Evolutionary conservation across 2,329 filamentous ascomycete genomes (phyloP).

Genomic region (Daldinia sp.): DNA sequence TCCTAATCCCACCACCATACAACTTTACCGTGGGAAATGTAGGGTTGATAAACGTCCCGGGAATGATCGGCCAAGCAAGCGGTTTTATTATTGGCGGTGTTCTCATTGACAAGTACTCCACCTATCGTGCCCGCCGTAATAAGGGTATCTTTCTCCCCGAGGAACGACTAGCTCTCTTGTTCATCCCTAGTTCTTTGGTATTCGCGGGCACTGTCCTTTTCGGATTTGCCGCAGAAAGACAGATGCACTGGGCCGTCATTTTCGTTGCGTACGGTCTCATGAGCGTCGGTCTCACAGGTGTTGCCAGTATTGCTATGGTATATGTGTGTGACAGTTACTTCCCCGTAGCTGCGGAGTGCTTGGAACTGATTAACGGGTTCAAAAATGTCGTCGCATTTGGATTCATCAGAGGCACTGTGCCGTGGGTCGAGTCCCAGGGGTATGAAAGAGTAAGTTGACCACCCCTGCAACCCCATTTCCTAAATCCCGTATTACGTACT

Average conservation of each 20-base stretch:
- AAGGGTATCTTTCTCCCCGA: slow-evolving; percentile 29
- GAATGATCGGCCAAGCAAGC: slow-evolving; percentile 20
- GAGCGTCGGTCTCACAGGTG: slow-evolving; percentile 27
- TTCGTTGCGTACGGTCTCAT: slow-evolving; percentile 26
- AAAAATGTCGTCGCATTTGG: slow-evolving; percentile 30
- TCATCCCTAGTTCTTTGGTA: slow-evolving; percentile 23
- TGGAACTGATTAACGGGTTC: slow-evolving; percentile 31
- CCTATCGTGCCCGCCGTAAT: slow-evolving; percentile 25
- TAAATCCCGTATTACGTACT: not conserved
- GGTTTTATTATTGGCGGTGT: slow-evolving; percentile 26
- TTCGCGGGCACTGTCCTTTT: slow-evolving; percentile 27
- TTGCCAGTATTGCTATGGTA: slow-evolving; percentile 29
- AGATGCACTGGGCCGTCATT: slow-evolving; percentile 28
- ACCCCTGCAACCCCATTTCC: not conserved
- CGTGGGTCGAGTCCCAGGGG: slow-evolving; percentile 25
- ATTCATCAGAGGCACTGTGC: slow-evolving; percentile 20
- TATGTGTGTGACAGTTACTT: slow-evolving; percentile 34
- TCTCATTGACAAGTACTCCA: slow-evolving; percentile 23
- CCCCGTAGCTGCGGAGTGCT: slow-evolving; percentile 25
- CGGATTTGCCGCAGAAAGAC: slow-evolving; percentile 16
- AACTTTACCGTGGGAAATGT: slow-evolving; percentile 26
- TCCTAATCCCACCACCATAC: slow-evolving; percentile 27
- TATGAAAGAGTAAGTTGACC: slow-evolving; percentile 16
- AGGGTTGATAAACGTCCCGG: slow-evolving; percentile 26
- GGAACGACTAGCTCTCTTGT: slow-evolving; percentile 22